Conservation (phyloP, 768 basidiomycete genomes). For the Tulasnella sp. region DNA sequence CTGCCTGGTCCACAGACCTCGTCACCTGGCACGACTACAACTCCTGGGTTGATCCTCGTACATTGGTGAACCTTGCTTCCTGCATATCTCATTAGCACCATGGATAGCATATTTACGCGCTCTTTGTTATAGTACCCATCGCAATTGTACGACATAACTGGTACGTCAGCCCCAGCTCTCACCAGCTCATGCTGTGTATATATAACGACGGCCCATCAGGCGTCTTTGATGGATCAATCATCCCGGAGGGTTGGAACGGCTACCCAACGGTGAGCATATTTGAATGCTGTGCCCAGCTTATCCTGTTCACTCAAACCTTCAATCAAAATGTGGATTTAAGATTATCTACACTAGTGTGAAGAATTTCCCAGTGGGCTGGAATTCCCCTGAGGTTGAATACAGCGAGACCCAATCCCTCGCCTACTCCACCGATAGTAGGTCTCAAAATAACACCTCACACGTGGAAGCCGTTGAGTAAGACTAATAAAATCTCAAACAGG, state of each 20-base stretch:
- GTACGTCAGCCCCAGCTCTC: too few species aligned
- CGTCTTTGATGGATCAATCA: slow-evolving; percentile 20
- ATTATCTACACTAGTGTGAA: slow-evolving; percentile 5
- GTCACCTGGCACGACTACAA: slow-evolving; percentile 11
- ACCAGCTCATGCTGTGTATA: too few species aligned
- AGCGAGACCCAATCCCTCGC: slow-evolving; percentile 20
- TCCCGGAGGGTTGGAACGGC: slow-evolving; percentile 18
- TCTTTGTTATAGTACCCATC: too few species aligned
- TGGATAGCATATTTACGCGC: too few species aligned
- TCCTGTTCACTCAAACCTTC: slow-evolving; percentile 16
- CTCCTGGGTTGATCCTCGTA: slow-evolving; percentile 14
- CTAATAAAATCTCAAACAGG: too few species aligned
- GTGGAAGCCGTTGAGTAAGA: too few species aligned
- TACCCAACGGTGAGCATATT: slow-evolving; percentile 5
- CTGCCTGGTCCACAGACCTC: slow-evolving; percentile 13
- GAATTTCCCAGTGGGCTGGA: background rate
- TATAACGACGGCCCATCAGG: background rate
- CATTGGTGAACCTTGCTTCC: too few species aligned
- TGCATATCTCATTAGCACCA: too few species aligned
- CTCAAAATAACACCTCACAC: too few species aligned
- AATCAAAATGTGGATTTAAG: slow-evolving; percentile 13
- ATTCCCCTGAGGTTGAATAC: slow-evolving; percentile 13
- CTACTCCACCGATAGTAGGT: slow-evolving; percentile 19
- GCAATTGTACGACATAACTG: slow-evolving; percentile 21
- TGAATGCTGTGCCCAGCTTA: slow-evolving; percentile 13